phyloP scores from a whole-genome alignment of 1,139 yeast species.

The Geotrichum aggregatum region DNA sequence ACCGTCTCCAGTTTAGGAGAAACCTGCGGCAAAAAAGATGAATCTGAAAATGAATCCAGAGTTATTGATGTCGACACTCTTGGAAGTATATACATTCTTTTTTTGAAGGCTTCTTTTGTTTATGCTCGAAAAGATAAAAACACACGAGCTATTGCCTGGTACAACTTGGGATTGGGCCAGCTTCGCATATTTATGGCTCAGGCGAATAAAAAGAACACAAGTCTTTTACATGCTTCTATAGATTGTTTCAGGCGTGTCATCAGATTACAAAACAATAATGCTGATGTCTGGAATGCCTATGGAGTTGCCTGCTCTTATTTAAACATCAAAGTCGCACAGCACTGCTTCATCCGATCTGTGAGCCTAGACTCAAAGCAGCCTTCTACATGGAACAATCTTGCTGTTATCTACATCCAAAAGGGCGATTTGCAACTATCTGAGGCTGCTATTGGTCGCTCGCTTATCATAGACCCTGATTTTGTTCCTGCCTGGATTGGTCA shows the following conservation, averaged over 20 bases:
- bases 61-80: no score
- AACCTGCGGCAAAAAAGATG: conserved; percentile 18
- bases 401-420: conserved; percentile 63
- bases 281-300: conserved; percentile 75
- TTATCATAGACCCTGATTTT: conserved; percentile 74
- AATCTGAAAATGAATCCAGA: conserved; percentile 22
- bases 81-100: conserved; percentile 22
- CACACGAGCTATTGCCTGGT: conserved; percentile 52
- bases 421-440: conserved; percentile 71
- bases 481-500: conserved; percentile 84
- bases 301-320: conserved; percentile 64
- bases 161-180: conserved; percentile 67
- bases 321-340: conserved; percentile 78
- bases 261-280: conserved; percentile 61
- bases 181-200: conserved; percentile 47
- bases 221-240: conserved; percentile 50
- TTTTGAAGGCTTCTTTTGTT: conserved; percentile 33
- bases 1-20: conserved; percentile 21
- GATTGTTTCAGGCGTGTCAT: conserved; percentile 61
- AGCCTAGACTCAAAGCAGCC: conserved; percentile 66
- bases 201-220: conserved; percentile 27
- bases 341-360: conserved; percentile 81
- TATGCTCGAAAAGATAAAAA: conserved; percentile 34
- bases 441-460: conserved; percentile 69
- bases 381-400: conserved; percentile 75